These are phyloP conservation scores for Fusarium humuli DNA, from an alignment of 2,329 filamentous ascomycete species.

Conservation along the genomic window DNA sequence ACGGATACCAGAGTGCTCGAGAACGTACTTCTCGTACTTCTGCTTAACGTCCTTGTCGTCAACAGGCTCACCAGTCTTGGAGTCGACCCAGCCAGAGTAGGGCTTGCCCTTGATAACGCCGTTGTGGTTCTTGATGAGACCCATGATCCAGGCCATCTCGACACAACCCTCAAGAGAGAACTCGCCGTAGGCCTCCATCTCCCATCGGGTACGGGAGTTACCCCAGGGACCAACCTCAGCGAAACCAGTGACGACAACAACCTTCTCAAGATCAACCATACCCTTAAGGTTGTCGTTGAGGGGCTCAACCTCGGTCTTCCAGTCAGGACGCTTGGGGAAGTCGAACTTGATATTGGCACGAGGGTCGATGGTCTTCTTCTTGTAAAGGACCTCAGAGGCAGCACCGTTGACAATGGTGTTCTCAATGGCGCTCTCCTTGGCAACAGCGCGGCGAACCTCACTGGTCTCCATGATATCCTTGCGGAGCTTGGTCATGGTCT, in stretches of 20 bases:
- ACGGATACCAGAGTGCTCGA: slow-evolving; percentile 97
- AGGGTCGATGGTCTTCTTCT: slow-evolving; percentile 92
- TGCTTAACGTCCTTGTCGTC: slow-evolving; percentile 98
- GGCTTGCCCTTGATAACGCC: slow-evolving; percentile 94
- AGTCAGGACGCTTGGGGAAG: slow-evolving; percentile 90
- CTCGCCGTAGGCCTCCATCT: slow-evolving; percentile 97
- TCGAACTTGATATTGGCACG: slow-evolving; percentile 98
- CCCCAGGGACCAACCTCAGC: slow-evolving; percentile 97
- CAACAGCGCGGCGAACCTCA: slow-evolving; percentile 91
- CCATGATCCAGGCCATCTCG: slow-evolving; percentile 99
- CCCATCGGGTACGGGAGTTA: slow-evolving; percentile 97
- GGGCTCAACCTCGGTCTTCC: slow-evolving; percentile 90
- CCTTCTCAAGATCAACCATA: slow-evolving; percentile 98
- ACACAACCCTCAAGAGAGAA: slow-evolving; percentile 98
- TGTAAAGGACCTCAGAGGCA: slow-evolving; percentile 90
- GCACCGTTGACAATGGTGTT: slow-evolving; percentile 98
- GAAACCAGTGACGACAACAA: slow-evolving; percentile 97
- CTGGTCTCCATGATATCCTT: slow-evolving; percentile 96
- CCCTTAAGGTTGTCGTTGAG: slow-evolving; percentile 90
- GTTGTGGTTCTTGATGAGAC: slow-evolving; percentile 98
- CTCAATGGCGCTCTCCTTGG: slow-evolving; percentile 94
- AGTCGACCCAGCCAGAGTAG: slow-evolving; percentile 96
- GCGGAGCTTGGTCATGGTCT: slow-evolving; percentile 91
- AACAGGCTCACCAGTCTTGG: slow-evolving; percentile 92
- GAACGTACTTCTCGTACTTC: slow-evolving; percentile 96